Base-by-base conservation (phyloP, 1,284 basidiomycete genomes). In the Veloboletus limbatus region DNA sequence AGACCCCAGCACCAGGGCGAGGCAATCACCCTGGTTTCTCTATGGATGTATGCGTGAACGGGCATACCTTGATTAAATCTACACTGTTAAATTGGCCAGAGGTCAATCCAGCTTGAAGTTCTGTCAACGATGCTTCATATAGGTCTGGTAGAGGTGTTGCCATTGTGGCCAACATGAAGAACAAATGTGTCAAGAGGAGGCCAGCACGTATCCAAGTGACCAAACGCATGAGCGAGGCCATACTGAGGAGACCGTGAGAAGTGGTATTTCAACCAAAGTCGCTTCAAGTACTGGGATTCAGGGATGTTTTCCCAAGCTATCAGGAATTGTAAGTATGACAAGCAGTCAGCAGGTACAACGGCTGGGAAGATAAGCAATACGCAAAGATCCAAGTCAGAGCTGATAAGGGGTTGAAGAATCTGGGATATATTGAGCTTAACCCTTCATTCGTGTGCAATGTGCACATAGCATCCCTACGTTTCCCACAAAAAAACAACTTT, bases 111-210 rank as follows among this genome's bases (percentile, higher is more conserved):
- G 63, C 62, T 54, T 82, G 79, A 1, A 85, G 68, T 53, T 85
- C 81, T 0, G 62, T 45, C 24, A 85, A 64, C 0, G 78, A 78
- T 0, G 81, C 81, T 57, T 85, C 81, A 51, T 83, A 84, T 9
- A 85, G 59, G 55, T 85, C 82, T 0, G 82, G 77, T 28, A 78
- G 37, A 21, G 56, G 45, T 3, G 53, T 58, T 7, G 49, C 25
- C 26, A 45, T 31, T 6, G 49, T 14, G 2, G 57, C 58, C 3
- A 28, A 48, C 17, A 52, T 53, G 6, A 55, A 26, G 33, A 9
- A 27, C 10, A 40, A 47, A 28, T 40, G 48, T 8, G 31, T 30
- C 20, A 40, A 33, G 25, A 53, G 13, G 33, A 52, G 35, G 28
- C 53, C 32, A 17, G 48, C 25, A 18, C 24, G 39, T 22, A 52